phyloP scores from a whole-genome alignment of 1,284 basidiomycete species.

The Rhodotorula glutinis region DNA sequence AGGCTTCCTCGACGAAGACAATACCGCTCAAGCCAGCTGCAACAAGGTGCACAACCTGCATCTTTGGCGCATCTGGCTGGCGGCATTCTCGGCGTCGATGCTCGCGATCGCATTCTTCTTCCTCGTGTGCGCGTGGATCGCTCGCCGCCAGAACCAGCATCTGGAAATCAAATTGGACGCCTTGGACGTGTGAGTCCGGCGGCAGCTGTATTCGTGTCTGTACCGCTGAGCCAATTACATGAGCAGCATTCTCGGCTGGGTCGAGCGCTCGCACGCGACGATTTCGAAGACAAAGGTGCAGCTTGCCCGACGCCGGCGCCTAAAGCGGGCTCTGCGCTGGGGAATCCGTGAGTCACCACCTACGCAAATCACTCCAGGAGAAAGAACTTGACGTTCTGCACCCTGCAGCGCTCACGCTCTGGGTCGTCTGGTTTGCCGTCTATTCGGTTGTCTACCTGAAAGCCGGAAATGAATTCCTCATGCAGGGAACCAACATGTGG shows the following conservation, averaged over 20 bases:
- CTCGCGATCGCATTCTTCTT: constrained; percentile 1
- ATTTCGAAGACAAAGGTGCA: neutral
- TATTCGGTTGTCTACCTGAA: neutral
- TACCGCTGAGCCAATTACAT: no score
- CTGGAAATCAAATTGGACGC: neutral
- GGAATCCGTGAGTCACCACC: neutral
- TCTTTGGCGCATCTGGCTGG: constrained; percentile 9
- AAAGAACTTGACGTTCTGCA: neutral
- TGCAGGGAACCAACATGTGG: constrained; percentile 13
- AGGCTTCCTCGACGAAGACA: neutral
- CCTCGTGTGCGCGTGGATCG: constrained; percentile 1
- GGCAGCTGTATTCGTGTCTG: no score
- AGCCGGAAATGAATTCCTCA: constrained; percentile 9
- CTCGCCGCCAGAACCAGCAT: neutral
- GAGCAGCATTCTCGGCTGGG: neutral
- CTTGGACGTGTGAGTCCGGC: neutral
- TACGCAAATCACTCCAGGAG: no score
- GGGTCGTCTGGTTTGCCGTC: neutral
- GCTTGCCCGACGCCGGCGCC: neutral
- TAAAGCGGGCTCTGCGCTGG: neutral
- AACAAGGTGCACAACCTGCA: constrained; percentile 8
- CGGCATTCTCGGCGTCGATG: neutral
- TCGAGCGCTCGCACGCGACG: neutral
- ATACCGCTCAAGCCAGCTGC: constrained; percentile 10
- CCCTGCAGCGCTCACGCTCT: neutral